Conservation (phyloP, 768 basidiomycete genomes). For the Termitomyces sp. region DNA sequence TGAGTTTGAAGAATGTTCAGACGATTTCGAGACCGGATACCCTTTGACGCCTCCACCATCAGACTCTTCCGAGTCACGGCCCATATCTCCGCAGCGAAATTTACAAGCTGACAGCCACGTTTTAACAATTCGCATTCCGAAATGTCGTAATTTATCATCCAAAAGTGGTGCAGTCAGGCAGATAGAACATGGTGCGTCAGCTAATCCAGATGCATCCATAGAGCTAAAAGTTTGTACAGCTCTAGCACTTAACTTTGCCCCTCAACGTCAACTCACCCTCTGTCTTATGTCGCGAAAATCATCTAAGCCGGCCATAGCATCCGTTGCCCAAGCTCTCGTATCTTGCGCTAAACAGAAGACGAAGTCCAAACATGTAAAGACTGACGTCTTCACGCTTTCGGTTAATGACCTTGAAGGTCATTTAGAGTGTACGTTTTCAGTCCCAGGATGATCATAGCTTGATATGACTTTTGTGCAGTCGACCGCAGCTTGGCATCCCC, state of each 20-base stretch:
- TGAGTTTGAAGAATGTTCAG: conserved; percentile 15
- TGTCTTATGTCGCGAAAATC: conserved; percentile 54
- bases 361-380: conserved; percentile 15
- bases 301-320: conserved; percentile 62
- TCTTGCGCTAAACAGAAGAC: conserved; percentile 22
- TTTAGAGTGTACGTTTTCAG: conserved; percentile 50
- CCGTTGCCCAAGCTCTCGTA: conserved; percentile 44
- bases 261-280: conserved; percentile 34
- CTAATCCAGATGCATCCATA: background rate
- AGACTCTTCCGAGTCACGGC: conserved; percentile 62
- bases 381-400: conserved; percentile 29
- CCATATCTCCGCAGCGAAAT: conserved; percentile 46
- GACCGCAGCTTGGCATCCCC: conserved; percentile 56
- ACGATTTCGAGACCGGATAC: conserved; percentile 53
- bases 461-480: conserved; percentile 26
- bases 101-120: conserved; percentile 18
- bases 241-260: background rate
- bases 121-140: conserved; percentile 11
- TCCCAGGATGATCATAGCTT: background rate
- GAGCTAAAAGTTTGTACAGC: background rate
- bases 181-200: conserved; percentile 2
- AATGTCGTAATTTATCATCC: background rate
- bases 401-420: conserved; percentile 41
- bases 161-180: background rate
- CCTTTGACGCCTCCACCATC: conserved; percentile 78